Evolutionary conservation across 306 rosid genomes (phyloP).

Genomic region (Medicago arabica): DNA sequence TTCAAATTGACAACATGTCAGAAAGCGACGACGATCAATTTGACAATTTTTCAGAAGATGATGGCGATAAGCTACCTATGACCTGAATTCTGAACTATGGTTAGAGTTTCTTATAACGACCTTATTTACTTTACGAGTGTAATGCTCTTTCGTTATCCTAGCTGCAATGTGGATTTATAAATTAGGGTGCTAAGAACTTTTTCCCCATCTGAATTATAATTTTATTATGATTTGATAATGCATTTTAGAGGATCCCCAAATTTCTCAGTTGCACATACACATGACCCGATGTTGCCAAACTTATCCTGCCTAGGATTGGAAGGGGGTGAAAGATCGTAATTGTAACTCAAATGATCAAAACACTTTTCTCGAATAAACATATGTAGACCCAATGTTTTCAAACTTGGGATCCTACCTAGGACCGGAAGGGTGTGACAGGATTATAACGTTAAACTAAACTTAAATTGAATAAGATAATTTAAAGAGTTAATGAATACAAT

Average conservation of each 20-base stretch:
- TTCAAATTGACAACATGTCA: slow-evolving; percentile 48
- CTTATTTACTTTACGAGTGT: slow-evolving; percentile 23
- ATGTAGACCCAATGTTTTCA: not conserved
- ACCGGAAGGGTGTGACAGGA: not conserved
- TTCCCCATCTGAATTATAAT: not conserved
- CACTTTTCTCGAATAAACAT: not conserved
- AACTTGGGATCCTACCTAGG: not conserved
- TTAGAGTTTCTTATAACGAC: slow-evolving; percentile 43
- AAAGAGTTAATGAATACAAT: not conserved
- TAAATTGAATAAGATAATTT: not conserved
- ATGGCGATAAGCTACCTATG: slow-evolving; percentile 33
- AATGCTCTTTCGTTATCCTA: slow-evolving; percentile 9
- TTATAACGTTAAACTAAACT: not conserved
- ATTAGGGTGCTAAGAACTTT: slow-evolving; percentile 6
- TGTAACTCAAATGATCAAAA: not conserved
- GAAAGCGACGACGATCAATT: slow-evolving; percentile 49
- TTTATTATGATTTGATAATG: not conserved
- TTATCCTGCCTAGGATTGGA: not conserved
- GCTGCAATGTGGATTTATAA: not conserved
- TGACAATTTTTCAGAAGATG: slow-evolving; percentile 50
- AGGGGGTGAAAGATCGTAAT: not conserved
- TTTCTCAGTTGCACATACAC: no score
- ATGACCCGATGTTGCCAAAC: no score
- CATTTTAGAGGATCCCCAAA: not conserved
- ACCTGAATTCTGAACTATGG: slow-evolving; percentile 50